phyloP scores from a whole-genome alignment of 164 flowering plant genomes.

The Tetracentron sinense region DNA sequence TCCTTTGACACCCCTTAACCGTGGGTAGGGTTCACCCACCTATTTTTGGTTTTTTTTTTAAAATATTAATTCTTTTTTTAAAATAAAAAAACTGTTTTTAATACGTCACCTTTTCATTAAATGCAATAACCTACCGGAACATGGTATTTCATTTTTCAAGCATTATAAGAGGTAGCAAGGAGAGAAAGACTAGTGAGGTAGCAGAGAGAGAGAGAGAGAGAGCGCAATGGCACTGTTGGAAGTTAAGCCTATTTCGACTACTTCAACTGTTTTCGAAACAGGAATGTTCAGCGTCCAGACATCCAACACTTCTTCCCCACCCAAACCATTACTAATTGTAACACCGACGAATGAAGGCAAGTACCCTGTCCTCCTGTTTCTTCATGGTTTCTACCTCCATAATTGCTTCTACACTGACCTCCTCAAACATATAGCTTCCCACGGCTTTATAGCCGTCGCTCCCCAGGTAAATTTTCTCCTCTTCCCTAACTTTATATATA shows the following conservation, averaged over 20 bases:
- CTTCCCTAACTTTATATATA: neutral
- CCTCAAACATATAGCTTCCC: conserved; percentile 53
- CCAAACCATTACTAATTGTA: conserved; percentile 40
- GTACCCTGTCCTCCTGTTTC: conserved; percentile 42
- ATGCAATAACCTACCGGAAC: too few relatives aligned
- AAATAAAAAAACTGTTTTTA: too few relatives aligned
- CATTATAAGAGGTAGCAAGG: too few relatives aligned
- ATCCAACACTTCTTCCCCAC: conserved; percentile 26
- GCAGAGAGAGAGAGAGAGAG: neutral
- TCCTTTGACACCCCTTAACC: too few relatives aligned
- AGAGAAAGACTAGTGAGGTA: too few relatives aligned
- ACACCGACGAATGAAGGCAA: conserved; percentile 37
- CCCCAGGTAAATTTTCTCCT: conserved; percentile 41
- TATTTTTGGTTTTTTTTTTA: too few relatives aligned
- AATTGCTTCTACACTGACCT: conserved; percentile 53
- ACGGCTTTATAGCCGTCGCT: conserved; percentile 64
- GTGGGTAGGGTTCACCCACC: too few relatives aligned
- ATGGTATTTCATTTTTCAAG: too few relatives aligned
- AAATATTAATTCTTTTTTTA: too few relatives aligned
- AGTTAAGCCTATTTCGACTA: neutral
- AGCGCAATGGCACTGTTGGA: neutral
- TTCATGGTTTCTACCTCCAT: conserved; percentile 48
- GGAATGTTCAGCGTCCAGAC: conserved; percentile 7
- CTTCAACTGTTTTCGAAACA: conserved; percentile 10
- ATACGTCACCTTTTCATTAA: too few relatives aligned